Percentiles rank a stretch among this genome's conserved stretches.
Conservation (phyloP, 148 eudicot genomes). For the Rhododendron griersonianum region DNA sequence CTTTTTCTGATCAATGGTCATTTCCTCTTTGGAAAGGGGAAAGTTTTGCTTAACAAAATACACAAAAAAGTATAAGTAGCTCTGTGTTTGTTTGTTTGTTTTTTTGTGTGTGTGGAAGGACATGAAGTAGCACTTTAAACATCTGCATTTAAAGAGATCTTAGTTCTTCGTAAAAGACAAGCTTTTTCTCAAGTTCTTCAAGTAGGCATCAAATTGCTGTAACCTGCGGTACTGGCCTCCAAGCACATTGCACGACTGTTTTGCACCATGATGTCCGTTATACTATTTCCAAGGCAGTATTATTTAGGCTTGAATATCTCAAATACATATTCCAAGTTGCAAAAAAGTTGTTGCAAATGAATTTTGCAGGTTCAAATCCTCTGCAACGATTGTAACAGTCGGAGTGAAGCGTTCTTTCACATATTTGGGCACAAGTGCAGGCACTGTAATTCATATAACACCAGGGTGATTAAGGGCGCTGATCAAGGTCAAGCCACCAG, state of each 20-base stretch:
- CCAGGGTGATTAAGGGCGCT: conserved; percentile 42
- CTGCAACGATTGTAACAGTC: conserved; percentile 78
- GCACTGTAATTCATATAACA: conserved; percentile 74
- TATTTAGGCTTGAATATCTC: not conserved
- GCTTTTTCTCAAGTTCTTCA: not conserved
- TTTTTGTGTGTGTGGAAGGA: not conserved
- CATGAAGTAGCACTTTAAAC: not conserved
- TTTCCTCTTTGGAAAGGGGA: not conserved
- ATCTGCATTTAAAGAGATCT: not conserved
- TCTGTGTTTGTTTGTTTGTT: not conserved
- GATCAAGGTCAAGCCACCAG: conserved; percentile 13
- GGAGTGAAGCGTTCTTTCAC: conserved; percentile 59
- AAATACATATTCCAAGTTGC: not conserved
- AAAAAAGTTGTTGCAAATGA: not conserved
- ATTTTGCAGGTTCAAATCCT: conserved; percentile 56
- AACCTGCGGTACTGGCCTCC: not conserved
- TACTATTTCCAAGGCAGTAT: not conserved
- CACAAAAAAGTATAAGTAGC: not conserved
- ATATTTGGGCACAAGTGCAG: conserved; percentile 82
- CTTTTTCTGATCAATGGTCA: not conserved
- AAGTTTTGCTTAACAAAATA: not conserved
- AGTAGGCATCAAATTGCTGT: not conserved
- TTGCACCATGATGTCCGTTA: not conserved
- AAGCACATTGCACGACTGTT: not conserved
- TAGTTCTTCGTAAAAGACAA: not conserved